Percentiles rank a stretch among this genome's conserved stretches.
These are phyloP conservation scores for Solanum habrochaites DNA, from an alignment of 257 asterid species.

Conservation along the genomic window DNA sequence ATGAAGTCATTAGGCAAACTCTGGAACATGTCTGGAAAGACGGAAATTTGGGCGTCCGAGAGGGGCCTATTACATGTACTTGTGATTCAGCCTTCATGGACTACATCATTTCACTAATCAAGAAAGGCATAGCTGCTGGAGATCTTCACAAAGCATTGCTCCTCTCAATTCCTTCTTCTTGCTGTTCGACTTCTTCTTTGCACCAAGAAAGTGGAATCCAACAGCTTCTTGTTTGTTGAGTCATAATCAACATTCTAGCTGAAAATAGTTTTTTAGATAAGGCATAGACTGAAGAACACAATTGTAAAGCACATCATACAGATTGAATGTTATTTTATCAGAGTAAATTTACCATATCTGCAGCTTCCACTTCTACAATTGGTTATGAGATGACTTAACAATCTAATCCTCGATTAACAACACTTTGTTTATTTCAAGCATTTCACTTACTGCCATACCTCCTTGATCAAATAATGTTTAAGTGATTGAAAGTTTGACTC, in stretches of 20 bases:
- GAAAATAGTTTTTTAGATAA: not conserved
- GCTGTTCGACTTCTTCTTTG: not conserved
- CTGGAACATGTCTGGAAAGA: slow-evolving; percentile 9
- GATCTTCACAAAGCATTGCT: not conserved
- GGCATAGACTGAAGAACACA: not conserved
- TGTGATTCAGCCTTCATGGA: not conserved
- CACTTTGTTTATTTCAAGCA: not conserved
- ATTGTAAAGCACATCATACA: not conserved
- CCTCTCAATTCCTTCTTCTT: not conserved
- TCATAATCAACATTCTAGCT: not conserved
- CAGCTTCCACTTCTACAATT: too few species aligned
- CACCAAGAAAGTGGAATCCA: not conserved
- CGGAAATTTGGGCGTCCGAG: not conserved
- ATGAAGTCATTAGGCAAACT: slow-evolving; percentile 9
- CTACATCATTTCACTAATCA: not conserved
- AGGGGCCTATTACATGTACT: not conserved
- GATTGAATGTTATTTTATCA: not conserved
- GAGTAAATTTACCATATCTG: not conserved
- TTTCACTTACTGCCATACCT: not conserved
- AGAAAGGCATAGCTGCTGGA: not conserved
- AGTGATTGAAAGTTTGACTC: not conserved
- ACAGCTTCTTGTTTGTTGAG: not conserved
- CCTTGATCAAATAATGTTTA: not conserved
- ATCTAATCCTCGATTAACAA: not conserved
- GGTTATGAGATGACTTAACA: too few species aligned